phyloP scores from a whole-genome alignment of 2,329 filamentous ascomycete species.

The Colletotrichum nymphaeae region DNA sequence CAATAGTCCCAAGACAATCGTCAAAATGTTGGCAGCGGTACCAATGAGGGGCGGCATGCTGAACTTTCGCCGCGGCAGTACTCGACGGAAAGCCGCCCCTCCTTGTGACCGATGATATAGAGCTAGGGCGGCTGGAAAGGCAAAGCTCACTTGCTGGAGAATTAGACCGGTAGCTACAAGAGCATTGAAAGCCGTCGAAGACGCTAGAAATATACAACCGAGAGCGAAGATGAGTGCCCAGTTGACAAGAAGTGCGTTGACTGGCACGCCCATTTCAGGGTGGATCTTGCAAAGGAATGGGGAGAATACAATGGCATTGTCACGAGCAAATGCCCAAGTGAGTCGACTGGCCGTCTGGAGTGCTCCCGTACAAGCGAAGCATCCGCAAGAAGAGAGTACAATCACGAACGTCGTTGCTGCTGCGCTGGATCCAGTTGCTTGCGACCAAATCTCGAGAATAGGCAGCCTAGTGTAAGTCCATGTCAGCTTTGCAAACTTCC shows the following conservation, averaged over 20 bases:
- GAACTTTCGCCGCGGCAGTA: conserved; percentile 1
- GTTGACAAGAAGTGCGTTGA: conserved; percentile 22
- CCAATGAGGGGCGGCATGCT: not conserved
- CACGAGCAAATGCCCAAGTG: conserved; percentile 29
- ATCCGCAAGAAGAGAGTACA: not conserved
- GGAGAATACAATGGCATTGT: conserved; percentile 19
- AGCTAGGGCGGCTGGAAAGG: conserved; percentile 15
- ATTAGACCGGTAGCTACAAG: conserved; percentile 24
- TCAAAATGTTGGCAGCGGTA: conserved; percentile 3
- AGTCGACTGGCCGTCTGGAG: conserved; percentile 27
- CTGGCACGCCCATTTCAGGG: conserved; percentile 5
- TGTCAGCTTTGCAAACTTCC: not conserved
- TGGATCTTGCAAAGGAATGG: not conserved
- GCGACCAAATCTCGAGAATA: conserved; percentile 26
- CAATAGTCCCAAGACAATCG: not conserved
- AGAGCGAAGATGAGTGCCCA: not conserved
- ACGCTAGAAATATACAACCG: conserved; percentile 21
- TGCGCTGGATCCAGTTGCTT: conserved; percentile 8
- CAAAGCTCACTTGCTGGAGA: conserved; percentile 30
- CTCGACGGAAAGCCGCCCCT: not conserved
- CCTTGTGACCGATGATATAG: conserved; percentile 3
- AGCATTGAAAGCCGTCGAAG: conserved; percentile 29
- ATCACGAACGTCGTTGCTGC: conserved; percentile 12
- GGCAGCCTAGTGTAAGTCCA: not conserved
- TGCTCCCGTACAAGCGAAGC: conserved; percentile 27